These are phyloP conservation scores for Trichoderma sp. DNA, from an alignment of 2,329 filamentous ascomycete genomes.

Conservation along the genomic window DNA sequence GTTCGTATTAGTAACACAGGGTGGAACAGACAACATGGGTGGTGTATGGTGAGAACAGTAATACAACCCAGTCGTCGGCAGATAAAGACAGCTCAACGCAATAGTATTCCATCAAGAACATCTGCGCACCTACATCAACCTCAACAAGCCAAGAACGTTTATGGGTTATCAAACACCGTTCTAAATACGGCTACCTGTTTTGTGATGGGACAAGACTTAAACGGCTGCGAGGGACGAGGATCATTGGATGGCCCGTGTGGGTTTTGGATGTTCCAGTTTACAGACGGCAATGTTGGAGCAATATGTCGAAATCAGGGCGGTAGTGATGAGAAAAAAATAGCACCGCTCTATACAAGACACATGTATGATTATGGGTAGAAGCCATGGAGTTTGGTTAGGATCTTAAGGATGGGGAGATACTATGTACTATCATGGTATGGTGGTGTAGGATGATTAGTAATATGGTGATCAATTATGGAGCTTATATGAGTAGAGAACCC, in stretches of 20 bases:
- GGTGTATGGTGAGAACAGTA: background rate
- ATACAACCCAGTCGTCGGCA: no score
- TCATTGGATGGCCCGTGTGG: background rate
- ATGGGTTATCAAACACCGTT: background rate
- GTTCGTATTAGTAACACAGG: background rate
- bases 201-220: background rate
- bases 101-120: background rate
- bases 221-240: background rate
- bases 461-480: background rate
- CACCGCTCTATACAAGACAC: background rate
- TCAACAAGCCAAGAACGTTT: background rate
- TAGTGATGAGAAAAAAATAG: background rate
- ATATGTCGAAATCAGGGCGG: background rate
- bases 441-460: background rate
- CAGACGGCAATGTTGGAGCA: background rate
- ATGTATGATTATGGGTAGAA: background rate
- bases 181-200: background rate
- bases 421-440: background rate
- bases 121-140: background rate
- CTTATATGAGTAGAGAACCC: background rate
- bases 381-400: background rate
- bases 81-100: background rate
- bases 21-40: background rate
- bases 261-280: background rate
- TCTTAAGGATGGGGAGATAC: background rate